Base-by-base conservation (phyloP, 2,329 filamentous ascomycete species). In the Exophiala mesophila region DNA sequence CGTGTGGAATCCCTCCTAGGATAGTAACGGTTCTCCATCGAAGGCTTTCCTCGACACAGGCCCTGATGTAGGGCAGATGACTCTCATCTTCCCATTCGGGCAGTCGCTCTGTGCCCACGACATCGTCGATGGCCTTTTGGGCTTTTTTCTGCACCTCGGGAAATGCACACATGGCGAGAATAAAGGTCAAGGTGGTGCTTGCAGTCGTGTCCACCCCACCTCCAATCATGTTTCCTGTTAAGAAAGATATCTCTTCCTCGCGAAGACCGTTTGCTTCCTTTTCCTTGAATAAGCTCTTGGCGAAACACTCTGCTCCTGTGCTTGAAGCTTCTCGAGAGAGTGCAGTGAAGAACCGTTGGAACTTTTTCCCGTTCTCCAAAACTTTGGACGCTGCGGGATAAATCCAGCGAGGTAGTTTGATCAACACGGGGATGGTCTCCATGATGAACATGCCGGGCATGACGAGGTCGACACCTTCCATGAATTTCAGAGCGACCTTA, bases 301-400 rank as follows among this genome's bases (percentile, higher is more conserved):
- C 64, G 34, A 63, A 58, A 2, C 65, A 49, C 34, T 67, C 57
- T 41, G 59, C 41, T 41, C 59, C 54, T 15, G 66, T 66, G 35
- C 67, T 59, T 18, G 65, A 59, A 12, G 71, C 72, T 54, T 76
- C 73, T 45, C 72, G 63, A 3, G 73, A 72, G 1, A 76, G 56
- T 0, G 71, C 64, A 52, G 73, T 69, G 58, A 76, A 76, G 58
- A 76, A 76, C 43, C 70, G 65, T 43, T 67, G 64, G 4, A 67
- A 65, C 23, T 71, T 64, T 44, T 69, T 69, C 36, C 62, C 61
- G 10, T 69, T 67, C 5, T 24, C 19, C 3, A 58, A 46, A n/a
- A 33, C 23, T 31, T 29, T n/a, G 8, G 20, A 12, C 6, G 44
- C 40, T 23, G 37, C 35, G 3, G 41, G 44, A 28, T 46, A 50